phyloP scores from a whole-genome alignment of 306 rosid genomes.

The Cicer bijugum region DNA sequence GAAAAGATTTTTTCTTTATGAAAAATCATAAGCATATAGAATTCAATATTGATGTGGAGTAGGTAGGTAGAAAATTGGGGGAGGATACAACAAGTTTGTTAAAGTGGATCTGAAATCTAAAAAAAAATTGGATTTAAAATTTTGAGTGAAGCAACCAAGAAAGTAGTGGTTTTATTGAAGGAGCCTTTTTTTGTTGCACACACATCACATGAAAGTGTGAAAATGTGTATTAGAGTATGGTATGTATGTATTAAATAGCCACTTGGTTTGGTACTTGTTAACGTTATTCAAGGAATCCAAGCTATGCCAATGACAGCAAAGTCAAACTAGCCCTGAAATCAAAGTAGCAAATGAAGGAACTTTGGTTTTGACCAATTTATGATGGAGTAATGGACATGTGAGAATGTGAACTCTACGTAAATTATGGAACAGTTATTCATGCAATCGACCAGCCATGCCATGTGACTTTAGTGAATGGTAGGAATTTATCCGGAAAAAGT shows the following conservation, averaged over 20 bases:
- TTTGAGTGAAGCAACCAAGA: constrained; percentile 39
- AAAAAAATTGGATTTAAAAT: constrained; percentile 46
- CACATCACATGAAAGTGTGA: constrained; percentile 42
- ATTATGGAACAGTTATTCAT: neutral
- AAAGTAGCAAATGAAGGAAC: constrained; percentile 40
- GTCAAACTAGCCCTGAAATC: constrained; percentile 59
- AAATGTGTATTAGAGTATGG: constrained; percentile 41
- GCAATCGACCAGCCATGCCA: constrained; percentile 49
- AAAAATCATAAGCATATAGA: constrained; percentile 34
- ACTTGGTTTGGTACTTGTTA: constrained; percentile 38
- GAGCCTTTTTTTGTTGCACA: constrained; percentile 31
- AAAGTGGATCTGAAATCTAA: constrained; percentile 56
- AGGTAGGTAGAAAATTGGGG: constrained; percentile 37
- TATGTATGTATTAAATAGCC: constrained; percentile 44
- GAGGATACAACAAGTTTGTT: constrained; percentile 18
- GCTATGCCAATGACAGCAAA: constrained; percentile 42
- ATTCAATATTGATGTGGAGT: constrained; percentile 34
- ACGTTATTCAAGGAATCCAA: constrained; percentile 32
- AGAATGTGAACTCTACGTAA: constrained; percentile 6
- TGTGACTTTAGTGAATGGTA: constrained; percentile 51
- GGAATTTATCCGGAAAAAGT: neutral
- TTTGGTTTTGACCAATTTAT: constrained; percentile 39
- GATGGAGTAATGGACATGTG: constrained; percentile 24
- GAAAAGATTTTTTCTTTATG: constrained; percentile 38
- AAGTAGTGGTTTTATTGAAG: constrained; percentile 4